These are phyloP conservation scores for Yamadazyma nakazawae DNA, from an alignment of 805 yeast species.

Conservation along the genomic window DNA sequence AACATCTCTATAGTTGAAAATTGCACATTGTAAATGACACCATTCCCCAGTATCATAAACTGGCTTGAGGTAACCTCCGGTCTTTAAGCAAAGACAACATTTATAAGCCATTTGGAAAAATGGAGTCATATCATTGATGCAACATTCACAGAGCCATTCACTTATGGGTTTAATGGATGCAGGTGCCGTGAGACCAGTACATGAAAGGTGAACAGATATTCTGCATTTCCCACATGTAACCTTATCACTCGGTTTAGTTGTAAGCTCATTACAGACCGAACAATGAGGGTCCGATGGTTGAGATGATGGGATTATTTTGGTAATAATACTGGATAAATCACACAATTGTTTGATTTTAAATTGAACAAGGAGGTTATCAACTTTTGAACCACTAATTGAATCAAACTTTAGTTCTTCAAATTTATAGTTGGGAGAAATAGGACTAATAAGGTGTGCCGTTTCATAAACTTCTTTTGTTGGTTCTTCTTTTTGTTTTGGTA, in stretches of 20 bases:
- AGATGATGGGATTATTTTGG: not conserved
- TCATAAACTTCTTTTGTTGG: constrained; percentile 1
- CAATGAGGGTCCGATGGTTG: not conserved
- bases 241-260: constrained; percentile 27
- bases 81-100: constrained; percentile 60
- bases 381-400: not conserved
- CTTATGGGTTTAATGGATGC: constrained; percentile 18
- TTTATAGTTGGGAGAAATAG: constrained; percentile 7
- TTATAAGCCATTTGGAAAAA: constrained; percentile 51
- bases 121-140: constrained; percentile 69
- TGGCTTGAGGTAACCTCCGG: constrained; percentile 64
- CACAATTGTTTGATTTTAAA: constrained; percentile 6
- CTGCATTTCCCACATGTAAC: constrained; percentile 65
- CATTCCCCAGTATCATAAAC: constrained; percentile 60
- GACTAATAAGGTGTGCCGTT: constrained; percentile 15
- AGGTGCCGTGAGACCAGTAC: constrained; percentile 50
- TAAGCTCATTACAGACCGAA: not conserved
- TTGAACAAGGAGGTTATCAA: not conserved
- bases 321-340: constrained; percentile 4
- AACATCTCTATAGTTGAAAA: constrained; percentile 45
- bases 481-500: not conserved
- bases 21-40: constrained; percentile 75
- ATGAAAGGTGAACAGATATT: constrained; percentile 62
- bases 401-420: not conserved
- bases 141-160: constrained; percentile 79